A percentile compares a stretch with the other conserved stretches of the same genome.
These are phyloP conservation scores for Hibiscus trionum DNA, from an alignment of 345 rosid species.

Conservation along the genomic window DNA sequence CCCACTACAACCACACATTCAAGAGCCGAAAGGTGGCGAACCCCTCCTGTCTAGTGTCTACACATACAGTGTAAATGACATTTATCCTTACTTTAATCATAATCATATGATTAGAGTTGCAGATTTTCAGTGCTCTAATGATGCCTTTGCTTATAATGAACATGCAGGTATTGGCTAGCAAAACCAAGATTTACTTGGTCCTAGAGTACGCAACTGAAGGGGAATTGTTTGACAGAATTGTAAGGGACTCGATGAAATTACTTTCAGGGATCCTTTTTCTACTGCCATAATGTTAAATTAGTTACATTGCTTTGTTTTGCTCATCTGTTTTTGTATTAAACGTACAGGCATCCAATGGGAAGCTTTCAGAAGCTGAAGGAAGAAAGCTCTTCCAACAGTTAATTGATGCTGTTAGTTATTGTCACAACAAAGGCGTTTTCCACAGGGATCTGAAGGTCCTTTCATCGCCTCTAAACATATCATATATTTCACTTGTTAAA, in stretches of 20 bases:
- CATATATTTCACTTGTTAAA: too few species aligned
- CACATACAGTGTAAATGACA: background rate
- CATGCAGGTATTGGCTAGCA: conserved; percentile 83
- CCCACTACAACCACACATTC: background rate
- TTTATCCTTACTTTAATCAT: background rate
- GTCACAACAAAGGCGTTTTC: conserved; percentile 82
- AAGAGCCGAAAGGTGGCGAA: background rate
- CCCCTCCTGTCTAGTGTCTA: background rate
- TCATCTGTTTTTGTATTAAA: background rate
- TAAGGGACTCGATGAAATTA: conserved; percentile 25
- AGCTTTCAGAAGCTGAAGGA: conserved; percentile 61
- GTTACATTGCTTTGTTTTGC: background rate
- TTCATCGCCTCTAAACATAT: background rate
- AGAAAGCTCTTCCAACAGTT: conserved; percentile 94
- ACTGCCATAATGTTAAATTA: background rate
- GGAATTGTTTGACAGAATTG: conserved; percentile 83
- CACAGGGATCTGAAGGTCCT: conserved; percentile 97
- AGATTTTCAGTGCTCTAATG: background rate
- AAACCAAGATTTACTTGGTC: conserved; percentile 79
- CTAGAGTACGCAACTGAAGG: conserved; percentile 47
- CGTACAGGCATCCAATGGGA: conserved; percentile 62
- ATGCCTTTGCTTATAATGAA: conserved; percentile 6
- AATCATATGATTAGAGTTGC: background rate
- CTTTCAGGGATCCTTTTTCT: background rate
- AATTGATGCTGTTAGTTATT: conserved; percentile 82